Percentiles rank a stretch among this genome's conserved stretches.
Evolutionary conservation across 768 basidiomycete species (phyloP).

Genomic region (Tulasnella sp.): DNA sequence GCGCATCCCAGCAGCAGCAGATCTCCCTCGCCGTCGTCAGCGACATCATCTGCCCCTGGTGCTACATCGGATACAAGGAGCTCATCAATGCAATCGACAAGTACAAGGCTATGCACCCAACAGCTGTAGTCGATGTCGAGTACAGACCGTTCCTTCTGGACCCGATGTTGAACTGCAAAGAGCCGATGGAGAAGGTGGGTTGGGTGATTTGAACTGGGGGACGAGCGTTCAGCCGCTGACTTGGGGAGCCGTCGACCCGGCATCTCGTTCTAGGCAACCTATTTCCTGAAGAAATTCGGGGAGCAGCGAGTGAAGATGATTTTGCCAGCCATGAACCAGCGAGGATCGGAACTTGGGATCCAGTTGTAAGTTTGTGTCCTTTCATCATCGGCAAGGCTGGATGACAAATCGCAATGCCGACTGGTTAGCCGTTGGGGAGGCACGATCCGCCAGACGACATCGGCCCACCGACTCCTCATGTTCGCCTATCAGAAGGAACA

Average conservation of each 20-base stretch:
- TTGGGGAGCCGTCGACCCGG: not conserved
- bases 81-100: conserved; percentile 27
- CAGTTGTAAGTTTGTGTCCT: conserved; percentile 36
- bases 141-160: conserved; percentile 39
- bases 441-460: conserved; percentile 50
- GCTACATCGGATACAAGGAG: conserved; percentile 33
- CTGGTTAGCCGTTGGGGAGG: conserved; percentile 46
- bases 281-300: conserved; percentile 34
- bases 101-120: conserved; percentile 17
- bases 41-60: conserved; percentile 20
- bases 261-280: not conserved
- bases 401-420: conserved; percentile 7
- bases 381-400: not conserved
- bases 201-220: not conserved
- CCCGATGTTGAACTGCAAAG: conserved; percentile 25
- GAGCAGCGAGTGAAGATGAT: conserved; percentile 36
- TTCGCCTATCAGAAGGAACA: conserved; percentile 55
- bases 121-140: conserved; percentile 31
- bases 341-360: conserved; percentile 45
- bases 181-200: conserved; percentile 17
- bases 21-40: conserved; percentile 1
- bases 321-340: conserved; percentile 35
- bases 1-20: not conserved
- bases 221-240: not conserved
- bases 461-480: conserved; percentile 58